These are phyloP conservation scores for Cenchrus purpureus DNA, from an alignment of 176 grass and related monocot genomes.

Conservation along the genomic window DNA sequence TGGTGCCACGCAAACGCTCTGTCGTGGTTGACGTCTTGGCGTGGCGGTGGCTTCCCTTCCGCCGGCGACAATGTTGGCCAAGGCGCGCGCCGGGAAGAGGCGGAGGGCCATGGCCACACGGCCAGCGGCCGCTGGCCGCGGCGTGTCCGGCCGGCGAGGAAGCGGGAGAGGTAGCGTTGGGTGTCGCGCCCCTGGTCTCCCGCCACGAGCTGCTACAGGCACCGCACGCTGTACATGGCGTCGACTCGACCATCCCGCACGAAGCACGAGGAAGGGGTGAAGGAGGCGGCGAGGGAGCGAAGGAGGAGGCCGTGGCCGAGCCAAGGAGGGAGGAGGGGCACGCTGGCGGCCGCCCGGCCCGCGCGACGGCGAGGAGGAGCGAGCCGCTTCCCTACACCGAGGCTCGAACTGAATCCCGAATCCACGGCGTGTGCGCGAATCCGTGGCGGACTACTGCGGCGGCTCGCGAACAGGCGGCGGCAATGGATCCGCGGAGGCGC, in stretches of 20 bases:
- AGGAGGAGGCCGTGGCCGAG: too few species aligned
- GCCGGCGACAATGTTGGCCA: background rate
- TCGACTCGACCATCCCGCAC: constrained; percentile 7
- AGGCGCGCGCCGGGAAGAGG: background rate
- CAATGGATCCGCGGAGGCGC: too few species aligned
- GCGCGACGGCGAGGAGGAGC: too few species aligned
- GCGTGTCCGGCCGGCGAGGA: background rate
- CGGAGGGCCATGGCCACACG: background rate
- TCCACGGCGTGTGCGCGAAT: too few species aligned
- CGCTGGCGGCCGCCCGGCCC: too few species aligned
- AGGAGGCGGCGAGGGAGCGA: too few species aligned
- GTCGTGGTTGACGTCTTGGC: background rate
- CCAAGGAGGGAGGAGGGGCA: too few species aligned
- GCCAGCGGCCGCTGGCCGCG: background rate
- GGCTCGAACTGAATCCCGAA: too few species aligned
- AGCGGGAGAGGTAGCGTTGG: background rate
- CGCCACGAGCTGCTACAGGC: background rate
- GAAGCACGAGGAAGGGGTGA: too few species aligned
- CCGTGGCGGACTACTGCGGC: too few species aligned
- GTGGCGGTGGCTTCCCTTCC: accelerated
- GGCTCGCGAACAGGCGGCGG: too few species aligned
- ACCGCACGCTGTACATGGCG: background rate
- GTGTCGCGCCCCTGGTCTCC: background rate
- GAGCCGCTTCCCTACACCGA: too few species aligned
- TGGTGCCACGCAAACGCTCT: background rate